These are phyloP conservation scores for Globisporangium abappressorium DNA, from an alignment of 352 stramenopile genomes.

Conservation along the genomic window DNA sequence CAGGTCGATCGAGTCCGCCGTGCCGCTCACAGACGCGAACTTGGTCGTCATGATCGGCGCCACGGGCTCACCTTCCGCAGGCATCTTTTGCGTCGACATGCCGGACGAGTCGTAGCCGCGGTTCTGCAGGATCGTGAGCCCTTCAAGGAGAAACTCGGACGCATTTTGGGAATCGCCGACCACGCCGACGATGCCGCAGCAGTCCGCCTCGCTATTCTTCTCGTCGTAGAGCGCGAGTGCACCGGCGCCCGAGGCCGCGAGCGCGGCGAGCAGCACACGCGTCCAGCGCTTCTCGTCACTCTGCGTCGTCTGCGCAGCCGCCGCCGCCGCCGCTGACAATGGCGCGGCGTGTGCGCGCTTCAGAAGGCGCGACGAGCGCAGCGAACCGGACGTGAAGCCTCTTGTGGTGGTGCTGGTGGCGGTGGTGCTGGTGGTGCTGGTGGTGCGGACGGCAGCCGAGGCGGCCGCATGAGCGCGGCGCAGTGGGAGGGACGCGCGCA, in stretches of 20 bases:
- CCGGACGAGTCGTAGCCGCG: slow-evolving; percentile 98
- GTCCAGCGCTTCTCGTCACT: slow-evolving; percentile 10
- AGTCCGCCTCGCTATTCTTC: slow-evolving; percentile 28
- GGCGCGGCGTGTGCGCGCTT: not conserved
- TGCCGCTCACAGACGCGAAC: slow-evolving; percentile 89
- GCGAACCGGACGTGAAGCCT: not conserved
- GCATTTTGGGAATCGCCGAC: slow-evolving; percentile 66
- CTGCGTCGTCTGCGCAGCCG: not conserved
- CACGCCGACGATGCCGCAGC: slow-evolving; percentile 79
- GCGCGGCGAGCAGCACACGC: slow-evolving; percentile 2
- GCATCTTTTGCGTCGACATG: slow-evolving; percentile 89
- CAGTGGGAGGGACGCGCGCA: slow-evolving; percentile 16
- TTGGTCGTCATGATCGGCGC: slow-evolving; percentile 90
- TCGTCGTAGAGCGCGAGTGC: slow-evolving; percentile 8
- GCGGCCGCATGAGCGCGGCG: slow-evolving; percentile 8
- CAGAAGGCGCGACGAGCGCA: slow-evolving; percentile 1
- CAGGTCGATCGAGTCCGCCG: slow-evolving; percentile 92
- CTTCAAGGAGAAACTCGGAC: slow-evolving; percentile 81
- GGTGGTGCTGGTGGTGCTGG: not conserved
- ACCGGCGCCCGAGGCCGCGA: not conserved
- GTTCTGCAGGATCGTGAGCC: slow-evolving; percentile 91
- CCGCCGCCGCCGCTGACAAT: not conserved
- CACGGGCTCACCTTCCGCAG: slow-evolving; percentile 26
- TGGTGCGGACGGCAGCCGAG: not conserved
- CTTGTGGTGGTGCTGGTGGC: not conserved